These are phyloP conservation scores for Mortierella sp. DNA, from an alignment of 371 early-diverging fungal species.

Conservation along the genomic window DNA sequence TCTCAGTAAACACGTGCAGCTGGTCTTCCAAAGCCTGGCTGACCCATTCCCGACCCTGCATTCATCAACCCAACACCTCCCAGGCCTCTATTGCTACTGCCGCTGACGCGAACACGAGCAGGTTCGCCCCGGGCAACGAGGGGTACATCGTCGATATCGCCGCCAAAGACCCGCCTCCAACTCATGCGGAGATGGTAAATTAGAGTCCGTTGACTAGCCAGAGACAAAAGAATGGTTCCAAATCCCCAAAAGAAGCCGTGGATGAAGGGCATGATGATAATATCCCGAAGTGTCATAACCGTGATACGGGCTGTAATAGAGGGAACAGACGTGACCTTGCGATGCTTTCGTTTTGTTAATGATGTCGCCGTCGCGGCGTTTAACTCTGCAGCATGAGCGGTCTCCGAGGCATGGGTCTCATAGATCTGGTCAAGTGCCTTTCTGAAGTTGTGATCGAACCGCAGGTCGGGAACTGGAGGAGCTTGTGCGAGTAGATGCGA, in stretches of 20 bases:
- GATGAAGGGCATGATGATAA: constrained; percentile 57
- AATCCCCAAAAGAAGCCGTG: constrained; percentile 62
- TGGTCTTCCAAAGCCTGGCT: constrained; percentile 22
- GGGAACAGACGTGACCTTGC: constrained; percentile 14
- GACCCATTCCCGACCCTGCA: constrained; percentile 21
- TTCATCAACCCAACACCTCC: constrained; percentile 32
- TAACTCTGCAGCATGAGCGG: constrained; percentile 9
- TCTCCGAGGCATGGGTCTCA: constrained; percentile 30
- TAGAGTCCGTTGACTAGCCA: constrained; percentile 37
- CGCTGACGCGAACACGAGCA: constrained; percentile 32
- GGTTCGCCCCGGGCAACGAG: constrained; percentile 35
- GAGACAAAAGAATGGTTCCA: constrained; percentile 37
- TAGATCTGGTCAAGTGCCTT: constrained; percentile 53
- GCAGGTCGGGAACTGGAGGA: constrained; percentile 48
- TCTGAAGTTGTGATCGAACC: constrained; percentile 51
- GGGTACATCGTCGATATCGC: constrained; percentile 2
- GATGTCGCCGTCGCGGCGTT: constrained; percentile 3
- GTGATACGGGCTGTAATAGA: constrained; percentile 34
- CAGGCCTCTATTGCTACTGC: constrained; percentile 12
- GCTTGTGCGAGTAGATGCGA: constrained; percentile 43
- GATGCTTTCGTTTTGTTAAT: not conserved
- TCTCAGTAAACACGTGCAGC: constrained; percentile 9
- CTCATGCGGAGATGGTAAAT: constrained; percentile 24
- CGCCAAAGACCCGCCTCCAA: constrained; percentile 33
- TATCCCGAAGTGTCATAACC: constrained; percentile 51